Percentiles rank a stretch among this genome's conserved stretches.
phyloP scores from a whole-genome alignment of 139 green algal species.

The Gonium pectorale region DNA sequence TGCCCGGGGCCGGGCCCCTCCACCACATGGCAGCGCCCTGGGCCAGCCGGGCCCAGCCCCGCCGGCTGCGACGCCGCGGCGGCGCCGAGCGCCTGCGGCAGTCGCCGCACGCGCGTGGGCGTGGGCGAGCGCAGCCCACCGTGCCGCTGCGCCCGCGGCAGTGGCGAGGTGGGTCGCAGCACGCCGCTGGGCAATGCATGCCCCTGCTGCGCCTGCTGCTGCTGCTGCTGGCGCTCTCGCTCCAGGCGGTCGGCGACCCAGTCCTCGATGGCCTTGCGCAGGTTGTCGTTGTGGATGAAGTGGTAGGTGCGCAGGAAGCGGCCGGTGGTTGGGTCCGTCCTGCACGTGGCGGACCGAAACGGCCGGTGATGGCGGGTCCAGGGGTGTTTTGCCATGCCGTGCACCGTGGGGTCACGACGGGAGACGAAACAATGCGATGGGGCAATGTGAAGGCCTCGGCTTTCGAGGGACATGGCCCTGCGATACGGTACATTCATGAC shows the following conservation, averaged over 20 bases:
- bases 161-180: too few relatives aligned
- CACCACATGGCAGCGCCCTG: neutral
- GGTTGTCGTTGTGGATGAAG: slow-evolving; percentile 49
- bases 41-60: neutral
- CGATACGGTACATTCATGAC: too few relatives aligned
- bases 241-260: slow-evolving; percentile 1
- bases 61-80: neutral
- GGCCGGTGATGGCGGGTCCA: neutral
- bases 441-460: too few relatives aligned
- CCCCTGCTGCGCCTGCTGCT: slow-evolving; percentile 23
- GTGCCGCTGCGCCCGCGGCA: too few relatives aligned
- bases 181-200: too few relatives aligned
- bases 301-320: slow-evolving; percentile 32
- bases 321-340: slow-evolving; percentile 40
- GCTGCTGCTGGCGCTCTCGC: neutral
- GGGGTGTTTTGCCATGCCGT: too few relatives aligned
- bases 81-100: neutral
- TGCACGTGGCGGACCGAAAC: neutral
- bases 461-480: too few relatives aligned
- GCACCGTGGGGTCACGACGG: too few relatives aligned
- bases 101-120: too few relatives aligned
- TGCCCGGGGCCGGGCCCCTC: slow-evolving; percentile 6
- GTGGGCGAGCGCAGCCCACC: too few relatives aligned
- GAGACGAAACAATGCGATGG: too few relatives aligned
- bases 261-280: slow-evolving; percentile 43